These are phyloP conservation scores for Solanum corneliomulleri DNA, from an alignment of 257 asterid genomes.

Conservation along the genomic window DNA sequence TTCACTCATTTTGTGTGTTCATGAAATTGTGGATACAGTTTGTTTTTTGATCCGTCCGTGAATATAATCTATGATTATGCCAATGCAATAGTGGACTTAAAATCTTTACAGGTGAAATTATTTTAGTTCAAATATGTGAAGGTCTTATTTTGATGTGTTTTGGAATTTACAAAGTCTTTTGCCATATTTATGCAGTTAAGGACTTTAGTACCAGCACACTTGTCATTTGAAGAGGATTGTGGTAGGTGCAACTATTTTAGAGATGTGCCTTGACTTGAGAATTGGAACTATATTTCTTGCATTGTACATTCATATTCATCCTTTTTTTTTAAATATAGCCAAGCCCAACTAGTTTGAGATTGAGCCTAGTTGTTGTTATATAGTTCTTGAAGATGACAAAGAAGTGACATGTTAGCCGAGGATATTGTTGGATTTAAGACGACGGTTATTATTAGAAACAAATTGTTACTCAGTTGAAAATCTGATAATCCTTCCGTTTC, in stretches of 20 bases:
- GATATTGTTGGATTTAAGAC: background rate
- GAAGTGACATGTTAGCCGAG: background rate
- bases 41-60: slow-evolving; percentile 65
- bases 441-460: background rate
- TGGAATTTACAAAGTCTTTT: background rate
- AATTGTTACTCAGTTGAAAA: background rate
- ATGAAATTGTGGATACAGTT: slow-evolving; percentile 44
- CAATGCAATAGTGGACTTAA: slow-evolving; percentile 60
- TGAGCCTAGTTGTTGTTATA: background rate
- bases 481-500: background rate
- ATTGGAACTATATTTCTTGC: background rate
- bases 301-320: background rate
- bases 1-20: slow-evolving; percentile 5
- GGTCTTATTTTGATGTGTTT: background rate
- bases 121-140: background rate
- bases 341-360: background rate
- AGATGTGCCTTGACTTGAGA: background rate
- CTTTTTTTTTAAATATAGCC: background rate
- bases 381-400: background rate
- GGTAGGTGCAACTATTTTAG: slow-evolving; percentile 34
- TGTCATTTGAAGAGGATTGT: slow-evolving; percentile 74
- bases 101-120: slow-evolving; percentile 51
- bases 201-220: slow-evolving; percentile 64
- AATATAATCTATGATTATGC: slow-evolving; percentile 61
- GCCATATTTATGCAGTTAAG: slow-evolving; percentile 45